Evolutionary conservation across 495 filamentous ascomycete species (phyloP), one percentile per base, ranked within the genome.

Genomic region (Penicillium antarcticum): DNA sequence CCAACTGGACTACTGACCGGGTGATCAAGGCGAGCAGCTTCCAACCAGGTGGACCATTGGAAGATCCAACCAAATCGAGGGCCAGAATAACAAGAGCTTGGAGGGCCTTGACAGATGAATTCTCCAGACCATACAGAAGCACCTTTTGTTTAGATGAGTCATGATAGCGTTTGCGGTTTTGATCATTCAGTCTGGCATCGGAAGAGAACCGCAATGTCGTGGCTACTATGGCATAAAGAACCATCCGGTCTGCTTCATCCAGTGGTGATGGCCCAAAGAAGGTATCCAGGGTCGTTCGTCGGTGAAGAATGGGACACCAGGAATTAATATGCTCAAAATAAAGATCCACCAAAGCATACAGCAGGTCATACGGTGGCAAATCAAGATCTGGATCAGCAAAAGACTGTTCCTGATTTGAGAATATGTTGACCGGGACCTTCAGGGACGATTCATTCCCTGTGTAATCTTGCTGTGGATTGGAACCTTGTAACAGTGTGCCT

Each of bases 251-350:
- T 19, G 83, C 82, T 62, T 92, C 89, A 16, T 91, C 86, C 4
- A 91, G 74, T 12, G 84, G 79, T 1, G 86, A 83, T 5, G 85
- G 71, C 0, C 87, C 87, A 58, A 95, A 95, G n/a, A 95, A 77
- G 6, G 85, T 81, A 58, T 95, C 88, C 7, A 95, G 65, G 0
- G 88, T 91, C 1, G 86, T 82, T 54, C 86, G 81, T 3, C 88
- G 82, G 66, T 95, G 88, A 14, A 96, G 74, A 17, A 96, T 92
- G 0, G 91, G 91, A 69, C 88, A 95, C 86, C 89, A 95, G 0
- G 88, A 87, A 62, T 95, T 92, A 63, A 96, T 82, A 54, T 94
- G 87, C 56, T 92, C 88, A 66, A 96, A 96, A 66, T 92, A 96
- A 2, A 95, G 74, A 60, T 95, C 88, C 6, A 88, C 86, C 19